A percentile compares a stretch with the other conserved stretches of the same genome.
phyloP scores from a whole-genome alignment of 2,329 filamentous ascomycete genomes.

The Plectosphaerella cucumerina region DNA sequence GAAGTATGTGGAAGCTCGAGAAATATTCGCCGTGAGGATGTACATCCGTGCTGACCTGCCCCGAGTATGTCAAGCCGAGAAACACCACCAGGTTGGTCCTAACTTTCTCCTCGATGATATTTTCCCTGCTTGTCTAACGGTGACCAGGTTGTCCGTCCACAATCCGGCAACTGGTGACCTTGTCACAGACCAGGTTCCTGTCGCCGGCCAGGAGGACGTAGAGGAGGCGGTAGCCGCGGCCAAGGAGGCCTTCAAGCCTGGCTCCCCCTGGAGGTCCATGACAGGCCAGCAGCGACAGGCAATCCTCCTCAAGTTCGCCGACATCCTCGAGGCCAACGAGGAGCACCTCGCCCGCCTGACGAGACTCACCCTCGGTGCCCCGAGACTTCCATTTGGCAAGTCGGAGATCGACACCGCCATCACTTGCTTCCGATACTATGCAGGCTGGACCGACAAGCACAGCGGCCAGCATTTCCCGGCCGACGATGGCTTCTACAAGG shows the following conservation, averaged over 20 bases:
- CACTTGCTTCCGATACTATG: slow-evolving; percentile 32
- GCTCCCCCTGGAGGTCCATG: slow-evolving; percentile 32
- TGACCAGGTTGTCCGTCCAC: slow-evolving; percentile 37
- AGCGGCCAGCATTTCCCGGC: slow-evolving; percentile 18
- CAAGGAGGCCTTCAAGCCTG: slow-evolving; percentile 35
- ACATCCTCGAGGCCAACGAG: slow-evolving; percentile 32
- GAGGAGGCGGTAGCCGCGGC: slow-evolving; percentile 44
- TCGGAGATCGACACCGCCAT: slow-evolving; percentile 31
- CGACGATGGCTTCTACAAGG: slow-evolving; percentile 40
- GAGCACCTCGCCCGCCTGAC: slow-evolving; percentile 32
- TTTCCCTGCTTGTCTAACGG: neutral
- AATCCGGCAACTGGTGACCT: slow-evolving; percentile 45
- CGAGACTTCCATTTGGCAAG: slow-evolving; percentile 36
- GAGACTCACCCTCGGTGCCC: slow-evolving; percentile 40
- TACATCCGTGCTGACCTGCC: neutral
- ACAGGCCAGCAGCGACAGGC: slow-evolving; percentile 29
- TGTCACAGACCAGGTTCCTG: slow-evolving; percentile 40
- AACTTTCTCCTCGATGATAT: neutral
- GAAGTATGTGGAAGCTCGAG: slow-evolving; percentile 16
- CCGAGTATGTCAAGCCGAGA: slow-evolving; percentile 32
- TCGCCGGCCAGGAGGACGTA: slow-evolving; percentile 39
- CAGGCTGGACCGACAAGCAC: slow-evolving; percentile 18
- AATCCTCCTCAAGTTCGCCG: slow-evolving; percentile 39
- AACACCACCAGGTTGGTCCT: slow-evolving; percentile 39
- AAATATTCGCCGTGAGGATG: neutral